Evolutionary conservation across 805 yeast genomes (phyloP), one percentile per base, ranked within the genome.

Genomic region (Metschnikowia rubicola): DNA sequence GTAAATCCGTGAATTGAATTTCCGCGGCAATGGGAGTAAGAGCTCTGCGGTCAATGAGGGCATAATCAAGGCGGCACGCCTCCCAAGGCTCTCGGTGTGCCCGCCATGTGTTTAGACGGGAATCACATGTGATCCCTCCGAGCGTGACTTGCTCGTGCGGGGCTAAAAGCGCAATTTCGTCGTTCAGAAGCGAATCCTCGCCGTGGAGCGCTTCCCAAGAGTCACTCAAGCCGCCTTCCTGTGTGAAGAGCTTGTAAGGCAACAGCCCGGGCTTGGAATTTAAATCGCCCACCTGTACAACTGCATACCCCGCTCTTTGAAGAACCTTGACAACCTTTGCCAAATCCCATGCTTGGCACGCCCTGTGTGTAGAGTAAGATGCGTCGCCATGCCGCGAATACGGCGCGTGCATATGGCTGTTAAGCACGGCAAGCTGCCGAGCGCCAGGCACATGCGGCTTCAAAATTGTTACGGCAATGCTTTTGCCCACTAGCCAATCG

Each of bases 321-420:
- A 91, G 76, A 33, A 82, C 65, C 13, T 74, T 74, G 1, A 86
- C 81, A 32, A 90, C 50, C 43, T 80, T 78, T 31, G 94, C 77
- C 63, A 94, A 79, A 63, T 91, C 97, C 98, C 98, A 94, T 0
- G 98, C 97, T 66, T 94, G 99, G 48, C 94, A 80, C 0, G 97
- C 83, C 41, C 99, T 73, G 61, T 94, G 98, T 56, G 96, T 87
- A 3, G 83, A 73, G 61, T 94, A 94, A 2, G 91, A 86, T 2
- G 95, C 95, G 64, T 90, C 96, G 2, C 98, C 98, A 0, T 71
- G 66, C 13, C 68, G 59, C 1, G 94, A 77, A 61, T 94, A 94
- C 0, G 99, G 99, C 1, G 99, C 99, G 65, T 94, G 99, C 94
- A 94, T 85, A 64, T 94, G 99, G 13, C 96, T 84, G 61, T 91